phyloP scores from a whole-genome alignment of 176 grass and related monocot genomes.

The Olyra latifolia region DNA sequence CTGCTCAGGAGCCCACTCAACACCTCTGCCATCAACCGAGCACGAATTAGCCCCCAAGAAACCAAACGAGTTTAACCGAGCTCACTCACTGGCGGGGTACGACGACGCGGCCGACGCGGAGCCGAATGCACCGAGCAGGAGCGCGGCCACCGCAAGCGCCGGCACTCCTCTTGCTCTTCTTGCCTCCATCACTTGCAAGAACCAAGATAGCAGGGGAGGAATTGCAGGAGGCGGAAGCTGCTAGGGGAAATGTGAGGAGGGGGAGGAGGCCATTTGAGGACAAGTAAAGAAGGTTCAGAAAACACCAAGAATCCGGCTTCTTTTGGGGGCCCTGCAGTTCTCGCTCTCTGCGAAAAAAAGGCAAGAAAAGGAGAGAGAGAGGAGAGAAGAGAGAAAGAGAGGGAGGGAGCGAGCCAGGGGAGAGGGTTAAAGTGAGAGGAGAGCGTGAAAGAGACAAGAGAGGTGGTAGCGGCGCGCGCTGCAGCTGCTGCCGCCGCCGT shows the following conservation, averaged over 20 bases:
- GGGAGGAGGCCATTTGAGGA: conserved; percentile 37
- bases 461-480: not conserved
- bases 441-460: conserved; percentile 25
- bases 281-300: conserved; percentile 65
- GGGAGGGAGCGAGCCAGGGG: not conserved
- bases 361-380: not conserved
- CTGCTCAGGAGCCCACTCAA: conserved; percentile 58
- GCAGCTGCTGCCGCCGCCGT: not conserved
- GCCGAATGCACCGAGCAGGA: conserved; percentile 35
- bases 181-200: conserved; percentile 14
- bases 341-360: conserved; percentile 25
- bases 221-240: not conserved
- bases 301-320: conserved; percentile 46
- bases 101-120: conserved; percentile 55
- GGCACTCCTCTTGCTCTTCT: not conserved
- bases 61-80: conserved; percentile 12
- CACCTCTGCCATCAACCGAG: conserved; percentile 45
- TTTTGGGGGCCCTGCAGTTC: conserved; percentile 41
- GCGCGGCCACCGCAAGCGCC: conserved; percentile 18
- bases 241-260: not conserved
- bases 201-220: not conserved
- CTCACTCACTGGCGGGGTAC: conserved; percentile 65
- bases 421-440: not conserved
- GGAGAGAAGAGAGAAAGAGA: not conserved
- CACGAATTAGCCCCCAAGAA: not conserved